Base-by-base conservation (phyloP, 2,329 filamentous ascomycete genomes). In the Ceratocystis papillata region DNA sequence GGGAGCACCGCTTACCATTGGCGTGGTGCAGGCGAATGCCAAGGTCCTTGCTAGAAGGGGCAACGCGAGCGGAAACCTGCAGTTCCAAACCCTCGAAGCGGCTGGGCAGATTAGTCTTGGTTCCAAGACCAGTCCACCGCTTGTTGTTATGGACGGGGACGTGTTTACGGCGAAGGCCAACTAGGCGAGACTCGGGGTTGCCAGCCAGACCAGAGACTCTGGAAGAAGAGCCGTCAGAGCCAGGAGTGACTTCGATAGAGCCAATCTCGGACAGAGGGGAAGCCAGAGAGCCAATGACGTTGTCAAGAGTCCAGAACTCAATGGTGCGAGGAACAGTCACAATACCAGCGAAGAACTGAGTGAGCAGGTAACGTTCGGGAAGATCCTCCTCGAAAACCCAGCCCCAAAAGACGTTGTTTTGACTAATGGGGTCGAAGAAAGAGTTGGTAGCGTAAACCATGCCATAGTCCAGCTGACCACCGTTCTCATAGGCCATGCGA, bases 401-500 rank as follows among this genome's bases (percentile, higher is more conserved):
- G 22, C 45, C 66, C 59, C 59, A 63, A 20, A 63, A 50, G 20
- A 67, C 30, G 59, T 65, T 28, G 4, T 37, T 48, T 25, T 65
- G 28, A 5, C 46, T 63, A 30, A 65, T 8, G 48, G 66, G 65
- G 41, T 71, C 71, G 22, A 66, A 64, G 69, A 72, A 71, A 2
- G 70, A 62, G 66, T 72, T 70, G 2, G 67, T 69, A 4, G 71
- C 71, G 65, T 72, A 71, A 10, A 70, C 48, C 20, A 69, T 46
- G 20, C 70, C 71, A 28, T 72, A 70, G 63, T 71, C 70, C 3
- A 71, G 67, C 33, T 68, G 55, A 8, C 63, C 65, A 28, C 63
- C 66, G 37, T 62, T 59, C 46, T 62, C 17, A 25, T 63, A 67
- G 8, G 46, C 8, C 33, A 67, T 63, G 46, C 65, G 57, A 17